Base-by-base conservation (phyloP, 2,329 filamentous ascomycete genomes). In the Sporothrix dimorphospora region DNA sequence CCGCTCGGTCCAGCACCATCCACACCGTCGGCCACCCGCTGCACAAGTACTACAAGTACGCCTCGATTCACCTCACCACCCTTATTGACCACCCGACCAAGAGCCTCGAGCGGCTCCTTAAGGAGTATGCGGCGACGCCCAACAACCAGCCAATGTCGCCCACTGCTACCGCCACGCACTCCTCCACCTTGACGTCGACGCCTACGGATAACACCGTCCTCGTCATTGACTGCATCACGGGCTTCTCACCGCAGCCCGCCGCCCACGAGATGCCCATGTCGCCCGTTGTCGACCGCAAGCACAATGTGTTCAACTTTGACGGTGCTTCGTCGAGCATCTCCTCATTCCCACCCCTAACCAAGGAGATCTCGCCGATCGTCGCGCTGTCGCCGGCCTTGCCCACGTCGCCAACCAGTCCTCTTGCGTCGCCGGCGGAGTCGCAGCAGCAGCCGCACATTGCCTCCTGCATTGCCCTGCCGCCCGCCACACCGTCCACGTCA, bases 151-250 rank as follows among this genome's bases (percentile, higher is more conserved):
- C 67, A 77, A 76, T 78, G 51, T 79, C 76, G 40, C 75, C 78
- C 1, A 80, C 83, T 3, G 27, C 53, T 4, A 16, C 19, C 16
- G 42, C 14, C 16, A 6, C 27, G 8, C 21, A 47, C 1, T 38
- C 67, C 3, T 1, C 66, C 30, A 34, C 47, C 16, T 49, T 19
- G 4, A 2, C 59, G 3, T 57, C 40, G 9, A 7, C 6, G 4
- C 30, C 27, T 7, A 2, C 30, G 1, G 57, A 69, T 40, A 69
- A 70, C 21, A 79, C 81, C 38, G 87, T 90, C 16, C 83, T 91
- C 0, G 86, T 91, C 7, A 86, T 91, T 53, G 89, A 91, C 79
- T 91, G 89, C 78, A 88, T 89, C 76, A 89, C 87, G 8, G 85
- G 84, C 71, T 84, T 88, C 74, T 77, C 80, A 53, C 81, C 80